Conservation (phyloP, 345 rosid species). For the Aurinia saxatilis region DNA sequence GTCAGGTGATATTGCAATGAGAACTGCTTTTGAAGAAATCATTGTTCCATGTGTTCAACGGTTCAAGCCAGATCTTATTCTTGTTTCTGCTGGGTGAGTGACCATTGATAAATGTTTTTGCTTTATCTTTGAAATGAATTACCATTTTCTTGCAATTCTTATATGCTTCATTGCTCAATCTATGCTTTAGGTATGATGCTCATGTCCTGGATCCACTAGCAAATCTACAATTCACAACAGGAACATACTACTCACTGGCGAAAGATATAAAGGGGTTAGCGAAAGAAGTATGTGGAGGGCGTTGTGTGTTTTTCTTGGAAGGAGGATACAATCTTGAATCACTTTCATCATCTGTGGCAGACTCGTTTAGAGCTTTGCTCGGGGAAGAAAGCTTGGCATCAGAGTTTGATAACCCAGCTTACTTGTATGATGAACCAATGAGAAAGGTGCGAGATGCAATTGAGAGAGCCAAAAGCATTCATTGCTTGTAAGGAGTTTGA, state of each 20-base stretch:
- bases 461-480: constrained; percentile 58
- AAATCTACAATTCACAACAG: constrained; percentile 76
- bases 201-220: constrained; percentile 92
- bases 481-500: constrained; percentile 40
- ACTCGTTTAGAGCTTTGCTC: constrained; percentile 74
- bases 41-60: constrained; percentile 82
- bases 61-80: constrained; percentile 89
- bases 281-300: constrained; percentile 71
- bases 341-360: constrained; percentile 77
- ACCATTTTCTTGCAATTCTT: too few species aligned
- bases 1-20: constrained; percentile 83
- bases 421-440: constrained; percentile 79
- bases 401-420: constrained; percentile 70
- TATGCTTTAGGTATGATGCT: constrained; percentile 57
- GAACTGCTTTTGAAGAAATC: constrained; percentile 74
- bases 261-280: constrained; percentile 74
- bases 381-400: constrained; percentile 73
- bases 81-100: constrained; percentile 94
- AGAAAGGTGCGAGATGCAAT: constrained; percentile 65
- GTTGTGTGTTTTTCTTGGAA: constrained; percentile 86
- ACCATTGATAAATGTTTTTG: too few species aligned
- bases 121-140: too few species aligned
- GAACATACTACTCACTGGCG: constrained; percentile 69
- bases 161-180: too few species aligned
- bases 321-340: constrained; percentile 94